Evolutionary conservation across 78 protist species (phyloP).

Genomic region (Polysphondylium violaceum): DNA sequence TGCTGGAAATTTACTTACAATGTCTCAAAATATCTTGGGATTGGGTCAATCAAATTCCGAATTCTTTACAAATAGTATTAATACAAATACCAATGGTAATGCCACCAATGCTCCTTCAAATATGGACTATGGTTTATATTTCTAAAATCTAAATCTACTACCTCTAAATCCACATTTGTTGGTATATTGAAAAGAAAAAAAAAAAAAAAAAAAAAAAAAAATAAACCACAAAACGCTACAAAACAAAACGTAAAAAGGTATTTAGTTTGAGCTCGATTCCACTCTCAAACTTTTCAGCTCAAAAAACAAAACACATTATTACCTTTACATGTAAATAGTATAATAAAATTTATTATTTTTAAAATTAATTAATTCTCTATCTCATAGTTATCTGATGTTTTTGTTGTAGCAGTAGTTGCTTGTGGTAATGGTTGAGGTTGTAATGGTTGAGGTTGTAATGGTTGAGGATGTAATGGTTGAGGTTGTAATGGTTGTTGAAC

Average conservation of each 20-base stretch:
- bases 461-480: background rate
- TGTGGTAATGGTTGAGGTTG: background rate
- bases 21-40: conserved; percentile 13
- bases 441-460: background rate
- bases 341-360: no score
- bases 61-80: conserved; percentile 16
- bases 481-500: background rate
- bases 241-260: no score
- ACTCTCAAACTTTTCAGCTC: background rate
- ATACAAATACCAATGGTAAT: background rate
- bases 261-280: background rate
- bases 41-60: conserved; percentile 6
- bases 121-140: background rate
- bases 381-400: no score
- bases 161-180: no score
- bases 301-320: background rate
- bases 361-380: background rate
- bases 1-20: background rate
- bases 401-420: background rate
- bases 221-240: no score
- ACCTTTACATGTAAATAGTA: background rate
- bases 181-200: no score
- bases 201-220: no score
- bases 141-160: no score
- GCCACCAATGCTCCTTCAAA: background rate